Percentiles rank a stretch among this genome's conserved stretches.
phyloP scores from a whole-genome alignment of 495 filamentous ascomycete species.

The Pyrenula massariospora region DNA sequence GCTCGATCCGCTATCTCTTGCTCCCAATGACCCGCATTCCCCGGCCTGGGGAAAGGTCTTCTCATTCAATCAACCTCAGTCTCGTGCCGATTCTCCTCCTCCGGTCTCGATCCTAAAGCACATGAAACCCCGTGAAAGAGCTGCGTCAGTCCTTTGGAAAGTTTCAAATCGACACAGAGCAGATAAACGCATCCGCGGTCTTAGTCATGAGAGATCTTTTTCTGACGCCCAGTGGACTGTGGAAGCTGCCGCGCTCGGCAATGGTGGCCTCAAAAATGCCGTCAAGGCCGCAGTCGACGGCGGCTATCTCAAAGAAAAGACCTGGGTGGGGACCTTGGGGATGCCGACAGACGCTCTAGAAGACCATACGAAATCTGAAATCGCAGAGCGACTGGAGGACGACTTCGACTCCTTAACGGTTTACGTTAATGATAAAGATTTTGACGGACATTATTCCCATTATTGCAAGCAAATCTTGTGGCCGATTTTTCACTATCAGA shows the following conservation, averaged over 20 bases:
- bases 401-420: conserved; percentile 74
- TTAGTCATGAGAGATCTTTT: conserved; percentile 33
- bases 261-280: conserved; percentile 81
- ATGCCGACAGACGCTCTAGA: conserved; percentile 79
- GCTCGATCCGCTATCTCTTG: conserved; percentile 13
- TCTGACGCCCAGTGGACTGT: conserved; percentile 67
- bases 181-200: conserved; percentile 16
- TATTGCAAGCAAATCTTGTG: conserved; percentile 87
- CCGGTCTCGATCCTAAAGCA: conserved; percentile 62
- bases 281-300: conserved; percentile 61
- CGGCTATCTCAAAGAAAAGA: conserved; percentile 51
- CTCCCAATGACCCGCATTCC: conserved; percentile 51
- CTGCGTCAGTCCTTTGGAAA: conserved; percentile 34
- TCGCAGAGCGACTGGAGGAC: conserved; percentile 62
- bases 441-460: conserved; percentile 84
- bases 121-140: conserved; percentile 37
- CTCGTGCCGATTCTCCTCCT: conserved; percentile 52
- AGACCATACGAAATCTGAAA: conserved; percentile 59
- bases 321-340: conserved; percentile 83
- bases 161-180: conserved; percentile 19
- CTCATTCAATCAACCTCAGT: conserved; percentile 61
- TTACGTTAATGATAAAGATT: conserved; percentile 75
- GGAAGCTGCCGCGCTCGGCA: conserved; percentile 74
- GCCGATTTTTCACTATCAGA: conserved; percentile 93
- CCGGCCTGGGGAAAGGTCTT: conserved; percentile 59